Evolutionary conservation across 2,329 filamentous ascomycete genomes (phyloP).

Genomic region (Colletotrichum falcatum): DNA sequence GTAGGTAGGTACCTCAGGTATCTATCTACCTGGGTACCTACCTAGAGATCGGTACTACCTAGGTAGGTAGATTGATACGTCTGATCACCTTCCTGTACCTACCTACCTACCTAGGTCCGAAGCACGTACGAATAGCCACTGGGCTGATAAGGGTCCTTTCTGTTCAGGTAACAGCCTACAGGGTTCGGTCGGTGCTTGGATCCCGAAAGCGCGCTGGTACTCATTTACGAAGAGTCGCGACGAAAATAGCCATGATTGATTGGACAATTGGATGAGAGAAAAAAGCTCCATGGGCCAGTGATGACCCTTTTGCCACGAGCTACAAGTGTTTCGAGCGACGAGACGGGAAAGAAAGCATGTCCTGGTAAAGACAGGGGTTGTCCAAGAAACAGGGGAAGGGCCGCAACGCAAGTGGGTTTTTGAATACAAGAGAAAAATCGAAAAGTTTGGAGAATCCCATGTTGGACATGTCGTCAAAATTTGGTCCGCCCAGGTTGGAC

Average conservation of each 20-base stretch:
- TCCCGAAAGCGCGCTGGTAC: background rate
- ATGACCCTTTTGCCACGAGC: conserved; percentile 7
- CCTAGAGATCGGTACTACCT: no score
- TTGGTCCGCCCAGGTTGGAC: conserved; percentile 3
- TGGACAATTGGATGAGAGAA: conserved; percentile 5
- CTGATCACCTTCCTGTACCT: no score
- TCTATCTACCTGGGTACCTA: no score
- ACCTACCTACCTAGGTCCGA: no score
- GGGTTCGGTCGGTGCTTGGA: conserved; percentile 2
- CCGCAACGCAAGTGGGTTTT: conserved; percentile 17
- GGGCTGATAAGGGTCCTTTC: conserved; percentile 15
- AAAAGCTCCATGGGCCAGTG: background rate
- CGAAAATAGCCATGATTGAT: background rate
- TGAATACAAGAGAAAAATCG: conserved; percentile 15
- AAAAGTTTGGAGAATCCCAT: conserved; percentile 41
- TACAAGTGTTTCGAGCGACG: no score
- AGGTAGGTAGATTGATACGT: background rate
- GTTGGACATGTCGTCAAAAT: conserved; percentile 33
- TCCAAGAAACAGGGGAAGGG: background rate
- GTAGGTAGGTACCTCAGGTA: no score
- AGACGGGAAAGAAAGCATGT: background rate
- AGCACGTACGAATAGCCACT: background rate
- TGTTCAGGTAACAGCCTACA: conserved; percentile 19
- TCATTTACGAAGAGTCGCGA: background rate
- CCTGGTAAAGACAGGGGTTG: conserved; percentile 1